Conservation (phyloP, 2,329 filamentous ascomycete species). For the Sclerotinia sclerotiorum region DNA sequence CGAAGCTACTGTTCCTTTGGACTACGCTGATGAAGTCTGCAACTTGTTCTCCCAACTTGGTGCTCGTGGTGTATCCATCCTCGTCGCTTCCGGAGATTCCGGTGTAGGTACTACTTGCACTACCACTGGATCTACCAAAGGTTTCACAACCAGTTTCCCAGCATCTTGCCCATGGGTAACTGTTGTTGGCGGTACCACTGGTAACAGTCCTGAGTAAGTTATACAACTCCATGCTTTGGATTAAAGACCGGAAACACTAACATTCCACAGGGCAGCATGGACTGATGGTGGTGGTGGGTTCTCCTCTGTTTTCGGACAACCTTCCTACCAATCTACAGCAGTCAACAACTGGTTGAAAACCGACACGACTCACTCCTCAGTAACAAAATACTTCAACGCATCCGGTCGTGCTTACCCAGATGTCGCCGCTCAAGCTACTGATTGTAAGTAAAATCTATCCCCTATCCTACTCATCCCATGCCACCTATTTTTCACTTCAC, state of each 20-base stretch:
- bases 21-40: conserved; percentile 55
- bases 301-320: conserved; percentile 45
- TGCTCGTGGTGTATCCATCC: conserved; percentile 49
- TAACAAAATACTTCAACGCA: conserved; percentile 48
- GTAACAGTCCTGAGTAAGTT: conserved; percentile 31
- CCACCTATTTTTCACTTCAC: background rate
- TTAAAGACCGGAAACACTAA: background rate
- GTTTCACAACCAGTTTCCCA: conserved; percentile 52
- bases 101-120: conserved; percentile 44
- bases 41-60: conserved; percentile 54
- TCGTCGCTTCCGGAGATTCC: conserved; percentile 51
- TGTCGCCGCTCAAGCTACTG: conserved; percentile 56
- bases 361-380: conserved; percentile 48
- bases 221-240: background rate
- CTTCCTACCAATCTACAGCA: conserved; percentile 45
- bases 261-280: conserved; percentile 27
- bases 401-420: conserved; percentile 53
- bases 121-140: conserved; percentile 40
- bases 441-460: conserved; percentile 41
- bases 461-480: background rate
- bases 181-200: conserved; percentile 45
- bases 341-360: conserved; percentile 48
- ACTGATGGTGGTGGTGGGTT: conserved; percentile 45
- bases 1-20: conserved; percentile 53
- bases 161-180: conserved; percentile 54